Conservation (phyloP, 2,329 filamentous ascomycete species). For the Trematosphaeria pertusa region DNA sequence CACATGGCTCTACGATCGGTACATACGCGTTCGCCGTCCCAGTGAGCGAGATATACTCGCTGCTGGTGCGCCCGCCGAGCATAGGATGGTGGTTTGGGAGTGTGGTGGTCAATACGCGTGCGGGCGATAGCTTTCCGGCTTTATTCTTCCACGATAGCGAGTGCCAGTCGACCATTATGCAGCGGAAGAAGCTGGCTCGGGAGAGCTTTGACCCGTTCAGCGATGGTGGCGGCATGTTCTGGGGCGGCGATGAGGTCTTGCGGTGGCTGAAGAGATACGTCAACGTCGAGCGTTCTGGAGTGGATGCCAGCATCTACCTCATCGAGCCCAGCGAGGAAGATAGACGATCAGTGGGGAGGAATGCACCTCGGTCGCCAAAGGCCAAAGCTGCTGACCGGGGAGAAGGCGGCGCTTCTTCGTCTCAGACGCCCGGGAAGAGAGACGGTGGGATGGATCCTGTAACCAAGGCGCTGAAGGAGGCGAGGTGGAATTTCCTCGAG, state of each 20-base stretch:
- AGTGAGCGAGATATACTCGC: constrained; percentile 86
- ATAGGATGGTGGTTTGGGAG: constrained; percentile 99
- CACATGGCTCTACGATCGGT: constrained; percentile 73
- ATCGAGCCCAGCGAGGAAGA: constrained; percentile 89
- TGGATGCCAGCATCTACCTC: constrained; percentile 89
- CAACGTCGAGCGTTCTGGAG: constrained; percentile 79
- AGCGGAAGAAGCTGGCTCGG: constrained; percentile 83
- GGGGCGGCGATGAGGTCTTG: constrained; percentile 95
- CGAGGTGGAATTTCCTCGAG: constrained; percentile 94
- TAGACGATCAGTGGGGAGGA: constrained; percentile 76
- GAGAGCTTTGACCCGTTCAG: constrained; percentile 92
- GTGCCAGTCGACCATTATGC: constrained; percentile 92
- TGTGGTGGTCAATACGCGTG: constrained; percentile 87
- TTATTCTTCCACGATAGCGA: constrained; percentile 98
- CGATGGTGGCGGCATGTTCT: constrained; percentile 86
- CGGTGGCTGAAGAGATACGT: constrained; percentile 89
- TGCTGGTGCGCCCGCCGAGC: constrained; percentile 89
- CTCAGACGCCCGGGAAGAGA: constrained; percentile 44
- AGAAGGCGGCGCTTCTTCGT: constrained; percentile 30
- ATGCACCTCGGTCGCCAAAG: constrained; percentile 55
- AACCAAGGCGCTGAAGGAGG: constrained; percentile 91
- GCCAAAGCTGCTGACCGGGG: constrained; percentile 34
- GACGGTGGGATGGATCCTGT: constrained; percentile 90
- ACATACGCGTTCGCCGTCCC: constrained; percentile 92
- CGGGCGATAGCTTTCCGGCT: constrained; percentile 92